Evolutionary conservation across 2,329 filamentous ascomycete species (phyloP).

Genomic region (Septoria petroselini): DNA sequence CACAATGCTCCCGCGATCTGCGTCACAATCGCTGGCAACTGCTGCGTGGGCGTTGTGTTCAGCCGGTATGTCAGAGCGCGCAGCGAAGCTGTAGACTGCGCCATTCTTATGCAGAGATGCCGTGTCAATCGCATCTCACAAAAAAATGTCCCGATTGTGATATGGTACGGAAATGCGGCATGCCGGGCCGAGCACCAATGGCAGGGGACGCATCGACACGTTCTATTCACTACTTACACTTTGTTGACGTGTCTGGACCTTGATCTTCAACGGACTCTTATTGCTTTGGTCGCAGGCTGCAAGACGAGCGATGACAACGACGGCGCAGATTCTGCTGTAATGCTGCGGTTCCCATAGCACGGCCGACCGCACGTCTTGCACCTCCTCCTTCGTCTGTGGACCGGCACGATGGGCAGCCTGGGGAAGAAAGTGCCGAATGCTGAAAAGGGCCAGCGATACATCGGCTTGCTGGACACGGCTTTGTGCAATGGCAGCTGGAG

Average conservation of each 20-base stretch:
- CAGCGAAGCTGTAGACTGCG: constrained; percentile 43
- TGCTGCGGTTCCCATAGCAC: constrained; percentile 23
- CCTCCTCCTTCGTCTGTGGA: constrained; percentile 9
- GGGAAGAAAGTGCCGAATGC: constrained; percentile 27
- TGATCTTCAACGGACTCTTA: constrained; percentile 3
- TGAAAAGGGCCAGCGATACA: constrained; percentile 75
- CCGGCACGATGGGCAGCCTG: constrained; percentile 28
- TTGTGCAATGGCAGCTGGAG: constrained; percentile 87
- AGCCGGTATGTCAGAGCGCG: constrained; percentile 66
- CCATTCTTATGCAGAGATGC: constrained; percentile 10
- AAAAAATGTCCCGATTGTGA: constrained; percentile 1
- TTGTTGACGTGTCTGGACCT: constrained; percentile 4
- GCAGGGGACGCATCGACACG: constrained; percentile 6
- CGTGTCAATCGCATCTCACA: not conserved
- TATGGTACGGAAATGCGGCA: not conserved
- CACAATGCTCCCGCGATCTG: constrained; percentile 59
- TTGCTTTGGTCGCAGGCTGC: not conserved
- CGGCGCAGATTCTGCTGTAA: not conserved
- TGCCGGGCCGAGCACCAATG: constrained; percentile 6
- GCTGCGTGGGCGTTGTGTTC: constrained; percentile 65
- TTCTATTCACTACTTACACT: constrained; percentile 1
- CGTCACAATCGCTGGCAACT: constrained; percentile 71
- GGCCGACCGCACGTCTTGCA: constrained; percentile 11
- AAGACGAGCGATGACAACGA: not conserved
- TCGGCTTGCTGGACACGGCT: constrained; percentile 76